phyloP scores from a whole-genome alignment of 2,329 filamentous ascomycete genomes.

The Fusarium camptoceras region DNA sequence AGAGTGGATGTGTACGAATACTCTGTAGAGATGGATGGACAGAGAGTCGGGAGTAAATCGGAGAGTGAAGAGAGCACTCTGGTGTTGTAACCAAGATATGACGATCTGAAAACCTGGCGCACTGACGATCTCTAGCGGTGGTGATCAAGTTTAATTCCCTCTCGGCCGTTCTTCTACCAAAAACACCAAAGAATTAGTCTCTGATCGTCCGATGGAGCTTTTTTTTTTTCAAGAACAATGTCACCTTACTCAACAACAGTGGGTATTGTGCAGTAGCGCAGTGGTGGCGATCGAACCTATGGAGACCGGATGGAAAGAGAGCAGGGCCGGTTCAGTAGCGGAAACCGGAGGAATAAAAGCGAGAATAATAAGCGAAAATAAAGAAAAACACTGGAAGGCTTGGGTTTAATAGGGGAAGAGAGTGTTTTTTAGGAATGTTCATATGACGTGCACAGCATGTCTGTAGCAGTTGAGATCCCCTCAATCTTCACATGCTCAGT shows the following conservation, averaged over 20 bases:
- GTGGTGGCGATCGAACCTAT: constrained; percentile 21
- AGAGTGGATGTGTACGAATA: constrained; percentile 9
- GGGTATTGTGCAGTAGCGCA: not conserved
- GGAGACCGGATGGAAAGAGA: constrained; percentile 14
- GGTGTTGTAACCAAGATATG: not conserved
- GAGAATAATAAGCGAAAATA: constrained; percentile 20
- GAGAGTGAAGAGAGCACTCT: not conserved
- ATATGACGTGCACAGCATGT: constrained; percentile 32
- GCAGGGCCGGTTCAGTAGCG: constrained; percentile 12
- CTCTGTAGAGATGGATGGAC: not conserved
- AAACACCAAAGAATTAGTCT: constrained; percentile 13
- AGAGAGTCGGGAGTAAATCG: constrained; percentile 7
- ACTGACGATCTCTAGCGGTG: constrained; percentile 23
- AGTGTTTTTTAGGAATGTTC: constrained; percentile 10
- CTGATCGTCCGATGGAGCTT: constrained; percentile 13
- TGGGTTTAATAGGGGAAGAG: constrained; percentile 18
- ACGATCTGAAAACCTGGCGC: not conserved
- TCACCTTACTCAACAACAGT: constrained; percentile 33
- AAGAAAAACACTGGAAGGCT: not conserved
- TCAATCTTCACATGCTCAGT: constrained; percentile 31
- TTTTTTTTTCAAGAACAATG: not conserved
- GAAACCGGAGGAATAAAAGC: constrained; percentile 1
- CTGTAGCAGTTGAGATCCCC: constrained; percentile 9
- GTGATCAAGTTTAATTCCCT: constrained; percentile 1
- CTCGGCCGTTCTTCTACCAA: constrained; percentile 2